phyloP scores from a whole-genome alignment of 305 asterid genomes.

The Ajuga reptans region DNA sequence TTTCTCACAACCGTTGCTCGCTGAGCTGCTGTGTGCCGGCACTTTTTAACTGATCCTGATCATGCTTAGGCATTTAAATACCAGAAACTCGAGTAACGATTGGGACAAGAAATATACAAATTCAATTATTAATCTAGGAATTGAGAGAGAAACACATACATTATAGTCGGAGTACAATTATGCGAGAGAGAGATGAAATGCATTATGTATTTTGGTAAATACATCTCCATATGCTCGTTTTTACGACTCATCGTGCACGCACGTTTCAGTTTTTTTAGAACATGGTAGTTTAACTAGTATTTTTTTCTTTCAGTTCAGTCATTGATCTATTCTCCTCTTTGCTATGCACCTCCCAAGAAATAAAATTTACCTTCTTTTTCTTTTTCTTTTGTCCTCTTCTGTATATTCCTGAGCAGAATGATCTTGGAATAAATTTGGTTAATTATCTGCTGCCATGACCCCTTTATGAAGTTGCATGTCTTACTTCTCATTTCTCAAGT shows the following conservation, averaged over 20 bases:
- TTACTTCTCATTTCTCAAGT: background rate
- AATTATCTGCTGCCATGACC: background rate
- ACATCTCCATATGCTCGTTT: background rate
- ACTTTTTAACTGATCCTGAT: background rate
- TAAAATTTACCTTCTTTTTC: background rate
- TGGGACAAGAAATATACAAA: background rate
- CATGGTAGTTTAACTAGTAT: background rate
- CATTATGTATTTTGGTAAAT: background rate
- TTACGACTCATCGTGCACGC: background rate
- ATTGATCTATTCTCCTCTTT: background rate
- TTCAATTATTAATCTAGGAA: background rate
- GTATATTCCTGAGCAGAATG: background rate
- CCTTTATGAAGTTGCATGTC: background rate
- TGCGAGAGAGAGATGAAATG: background rate
- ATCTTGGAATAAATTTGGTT: background rate
- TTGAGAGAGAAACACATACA: background rate
- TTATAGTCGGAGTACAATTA: background rate
- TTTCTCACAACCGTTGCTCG: background rate
- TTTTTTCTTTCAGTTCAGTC: background rate
- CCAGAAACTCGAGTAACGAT: background rate
- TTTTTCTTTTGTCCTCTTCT: background rate
- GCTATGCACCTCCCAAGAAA: background rate
- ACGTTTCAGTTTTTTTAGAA: background rate
- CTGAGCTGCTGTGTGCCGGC: background rate
- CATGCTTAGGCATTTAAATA: background rate